Evolutionary conservation across 306 rosid species (phyloP).

Genomic region (Trifolium repens): DNA sequence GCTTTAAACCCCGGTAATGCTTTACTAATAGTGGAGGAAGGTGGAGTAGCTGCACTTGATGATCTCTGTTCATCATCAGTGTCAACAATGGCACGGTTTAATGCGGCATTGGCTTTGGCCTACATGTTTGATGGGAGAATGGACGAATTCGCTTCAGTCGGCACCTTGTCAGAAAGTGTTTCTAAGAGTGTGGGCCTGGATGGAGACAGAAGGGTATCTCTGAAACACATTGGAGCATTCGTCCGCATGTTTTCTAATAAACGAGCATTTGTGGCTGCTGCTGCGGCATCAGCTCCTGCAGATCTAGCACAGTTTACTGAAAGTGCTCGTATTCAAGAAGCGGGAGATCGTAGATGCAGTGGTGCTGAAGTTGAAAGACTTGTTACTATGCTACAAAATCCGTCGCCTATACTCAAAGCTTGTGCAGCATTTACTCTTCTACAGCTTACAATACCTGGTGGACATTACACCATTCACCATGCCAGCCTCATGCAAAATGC

Average conservation of each 20-base stretch:
- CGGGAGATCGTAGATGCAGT: slow-evolving; percentile 98
- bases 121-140: slow-evolving; percentile 99
- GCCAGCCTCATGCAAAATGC: slow-evolving; percentile 91
- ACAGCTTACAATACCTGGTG: slow-evolving; percentile 98
- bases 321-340: slow-evolving; percentile 94
- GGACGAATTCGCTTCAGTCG: slow-evolving; percentile 85
- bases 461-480: slow-evolving; percentile 90
- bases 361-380: slow-evolving; percentile 99
- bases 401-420: slow-evolving; percentile 89
- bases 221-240: slow-evolving; percentile 89
- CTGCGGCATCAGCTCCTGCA: slow-evolving; percentile 90
- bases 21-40: slow-evolving; percentile 94
- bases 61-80: slow-evolving; percentile 90
- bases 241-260: slow-evolving; percentile 85
- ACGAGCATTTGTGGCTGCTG: slow-evolving; percentile 85
- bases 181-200: slow-evolving; percentile 94
- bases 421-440: slow-evolving; percentile 99
- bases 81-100: slow-evolving; percentile 99
- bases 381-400: slow-evolving; percentile 89
- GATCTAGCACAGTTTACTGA: slow-evolving; percentile 89
- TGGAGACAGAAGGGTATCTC: slow-evolving; percentile 90
- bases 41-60: slow-evolving; percentile 94
- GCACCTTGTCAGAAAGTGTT: slow-evolving; percentile 71
- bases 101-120: slow-evolving; percentile 96
- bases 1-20: slow-evolving; percentile 98